Base-by-base conservation (phyloP, 1,139 yeast species). In the Pichia sp. region DNA sequence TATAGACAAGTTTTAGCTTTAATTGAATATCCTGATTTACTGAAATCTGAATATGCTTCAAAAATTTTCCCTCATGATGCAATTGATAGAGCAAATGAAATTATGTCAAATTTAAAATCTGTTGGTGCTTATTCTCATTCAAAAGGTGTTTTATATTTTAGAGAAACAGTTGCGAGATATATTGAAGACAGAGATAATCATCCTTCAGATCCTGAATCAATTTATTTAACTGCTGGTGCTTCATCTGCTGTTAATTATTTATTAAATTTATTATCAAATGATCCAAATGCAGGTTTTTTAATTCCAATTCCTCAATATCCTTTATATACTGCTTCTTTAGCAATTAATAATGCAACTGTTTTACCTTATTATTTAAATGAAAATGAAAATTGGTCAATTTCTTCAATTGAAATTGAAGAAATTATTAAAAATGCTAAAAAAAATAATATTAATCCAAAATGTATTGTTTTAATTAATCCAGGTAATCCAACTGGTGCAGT, bases 221-320 rank as follows among this genome's bases (percentile, higher is more conserved):
- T 92, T 48, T 94, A 79, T 61, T 72, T 92, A 55, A 89, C 97
- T 29, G 81, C 86, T 2, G 98, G 98, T 53, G 98, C 98, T 3
- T 87, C 97, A 20, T 76, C 89, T 28, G 97, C 96, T 1, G 97
- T 90, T 12, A 73, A 80, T 41, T 79, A 82, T 57, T 69, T 94
- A 50, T 69, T 92, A 44, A 82, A 83, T 47, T 72, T 90, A 35
- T 68, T 92, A 30, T 73, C 94, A 3, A 66, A 73, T 35, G 85
- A 86, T 44, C 74, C 74, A 26, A 66, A 78, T 46, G 74, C 90
- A 5, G 97, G 97, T 26, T 89, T 89, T 54, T 69, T 92, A 66
- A 89, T 92, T 54, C 98, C 98, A 32, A 90, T 92, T 55, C 98
- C 98, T 12, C 98, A 92, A 67, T 92, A 94, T 62, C 98, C 98